These are phyloP conservation scores for Trichoderma sp. DNA, from an alignment of 2,329 filamentous ascomycete species.

Conservation along the genomic window DNA sequence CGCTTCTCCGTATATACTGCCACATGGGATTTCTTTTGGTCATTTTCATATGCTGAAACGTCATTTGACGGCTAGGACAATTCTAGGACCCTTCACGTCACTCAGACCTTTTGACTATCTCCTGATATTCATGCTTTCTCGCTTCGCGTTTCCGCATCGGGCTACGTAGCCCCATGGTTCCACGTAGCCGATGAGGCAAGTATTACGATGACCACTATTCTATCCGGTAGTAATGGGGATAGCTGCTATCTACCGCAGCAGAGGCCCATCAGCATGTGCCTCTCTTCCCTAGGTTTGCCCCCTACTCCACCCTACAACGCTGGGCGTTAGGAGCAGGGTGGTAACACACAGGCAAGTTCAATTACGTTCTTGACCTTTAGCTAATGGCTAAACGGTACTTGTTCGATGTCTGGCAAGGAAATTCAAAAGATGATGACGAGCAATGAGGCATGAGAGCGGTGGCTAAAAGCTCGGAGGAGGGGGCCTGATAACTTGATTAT, in stretches of 20 bases:
- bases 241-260: background rate
- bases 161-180: background rate
- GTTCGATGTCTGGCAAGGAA: background rate
- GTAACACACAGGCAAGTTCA: background rate
- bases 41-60: background rate
- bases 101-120: conserved; percentile 13
- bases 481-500: background rate
- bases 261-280: background rate
- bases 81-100: conserved; percentile 9
- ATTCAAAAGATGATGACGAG: background rate
- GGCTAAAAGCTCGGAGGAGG: background rate
- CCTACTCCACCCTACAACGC: background rate
- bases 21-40: background rate
- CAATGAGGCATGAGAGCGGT: background rate
- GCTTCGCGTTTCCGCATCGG: conserved; percentile 35
- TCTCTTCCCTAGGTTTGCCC: background rate
- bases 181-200: conserved; percentile 17
- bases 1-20: background rate
- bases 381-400: background rate
- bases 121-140: conserved; percentile 27
- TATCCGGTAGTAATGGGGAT: background rate
- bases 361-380: background rate
- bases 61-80: conserved; percentile 9
- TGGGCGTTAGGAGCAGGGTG: background rate
- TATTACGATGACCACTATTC: conserved; percentile 16